Evolutionary conservation across 2,329 filamentous ascomycete species (phyloP).

Genomic region (Kalmusia sp.): DNA sequence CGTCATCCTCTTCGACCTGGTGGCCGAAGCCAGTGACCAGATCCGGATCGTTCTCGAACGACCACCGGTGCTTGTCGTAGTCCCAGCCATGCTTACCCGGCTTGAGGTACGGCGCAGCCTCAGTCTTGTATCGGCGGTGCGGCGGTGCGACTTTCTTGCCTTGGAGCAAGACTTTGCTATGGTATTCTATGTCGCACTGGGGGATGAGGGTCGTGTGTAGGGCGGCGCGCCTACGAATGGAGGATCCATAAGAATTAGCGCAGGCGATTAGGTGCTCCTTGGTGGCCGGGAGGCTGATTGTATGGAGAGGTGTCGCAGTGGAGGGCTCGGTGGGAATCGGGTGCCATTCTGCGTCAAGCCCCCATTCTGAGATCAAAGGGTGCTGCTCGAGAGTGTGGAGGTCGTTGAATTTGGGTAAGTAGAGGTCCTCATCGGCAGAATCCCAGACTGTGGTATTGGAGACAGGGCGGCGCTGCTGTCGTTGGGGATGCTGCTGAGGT

Average conservation of each 20-base stretch:
- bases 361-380: background rate
- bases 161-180: background rate
- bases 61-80: conserved; percentile 8
- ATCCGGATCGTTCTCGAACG: conserved; percentile 22
- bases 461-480: background rate
- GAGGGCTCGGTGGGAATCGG: background rate
- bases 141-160: background rate
- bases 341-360: background rate
- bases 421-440: background rate
- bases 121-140: background rate
- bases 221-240: background rate
- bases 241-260: background rate
- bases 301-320: background rate
- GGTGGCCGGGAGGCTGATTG: background rate
- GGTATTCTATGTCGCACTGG: background rate
- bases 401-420: background rate
- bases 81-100: conserved; percentile 31
- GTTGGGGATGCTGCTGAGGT: too few relatives aligned
- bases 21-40: conserved; percentile 29
- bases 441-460: background rate
- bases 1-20: conserved; percentile 21
- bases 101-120: conserved; percentile 19
- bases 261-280: background rate
- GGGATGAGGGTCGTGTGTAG: background rate
- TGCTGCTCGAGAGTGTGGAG: background rate